These are phyloP conservation scores for Suillus alpinus DNA, from an alignment of 768 basidiomycete species.

Conservation along the genomic window DNA sequence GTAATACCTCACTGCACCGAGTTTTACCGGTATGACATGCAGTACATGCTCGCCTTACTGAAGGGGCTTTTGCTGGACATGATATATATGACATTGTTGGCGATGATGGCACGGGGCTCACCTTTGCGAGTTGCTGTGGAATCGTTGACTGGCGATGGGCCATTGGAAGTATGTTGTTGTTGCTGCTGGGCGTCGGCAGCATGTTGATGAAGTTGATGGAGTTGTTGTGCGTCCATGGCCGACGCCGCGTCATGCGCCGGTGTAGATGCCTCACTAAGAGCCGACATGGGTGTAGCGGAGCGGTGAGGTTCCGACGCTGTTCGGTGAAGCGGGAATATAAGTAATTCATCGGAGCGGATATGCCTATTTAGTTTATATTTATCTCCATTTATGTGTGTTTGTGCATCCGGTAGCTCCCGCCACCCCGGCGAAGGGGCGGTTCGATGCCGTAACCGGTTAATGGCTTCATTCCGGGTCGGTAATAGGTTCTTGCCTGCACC, in stretches of 20 bases:
- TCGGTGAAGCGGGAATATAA: conserved; percentile 27
- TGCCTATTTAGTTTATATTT: conserved; percentile 17
- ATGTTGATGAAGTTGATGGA: conserved; percentile 40
- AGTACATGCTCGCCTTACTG: conserved; percentile 75
- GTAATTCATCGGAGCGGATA: conserved; percentile 27
- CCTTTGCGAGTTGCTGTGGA: conserved; percentile 53
- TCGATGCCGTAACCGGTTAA: conserved; percentile 18
- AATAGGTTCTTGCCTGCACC: conserved; percentile 3
- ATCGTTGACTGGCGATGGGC: conserved; percentile 29
- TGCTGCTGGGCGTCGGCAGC: conserved; percentile 34
- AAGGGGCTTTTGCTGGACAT: conserved; percentile 69
- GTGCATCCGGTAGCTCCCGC: conserved; percentile 18
- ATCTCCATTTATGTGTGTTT: conserved; percentile 27
- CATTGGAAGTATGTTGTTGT: conserved; percentile 19
- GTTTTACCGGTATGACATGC: conserved; percentile 85
- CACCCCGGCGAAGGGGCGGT: background rate
- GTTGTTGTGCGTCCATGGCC: conserved; percentile 57
- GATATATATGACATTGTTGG: conserved; percentile 7
- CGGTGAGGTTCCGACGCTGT: conserved; percentile 27
- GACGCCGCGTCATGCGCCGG: conserved; percentile 63
- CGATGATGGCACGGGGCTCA: conserved; percentile 33
- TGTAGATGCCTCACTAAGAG: conserved; percentile 67
- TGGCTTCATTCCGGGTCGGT: conserved; percentile 14
- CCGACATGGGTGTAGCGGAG: conserved; percentile 66
- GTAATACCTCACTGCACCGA: conserved; percentile 76